Base-by-base conservation (phyloP, 2,329 filamentous ascomycete genomes). In the Canariomyces notabilis region DNA sequence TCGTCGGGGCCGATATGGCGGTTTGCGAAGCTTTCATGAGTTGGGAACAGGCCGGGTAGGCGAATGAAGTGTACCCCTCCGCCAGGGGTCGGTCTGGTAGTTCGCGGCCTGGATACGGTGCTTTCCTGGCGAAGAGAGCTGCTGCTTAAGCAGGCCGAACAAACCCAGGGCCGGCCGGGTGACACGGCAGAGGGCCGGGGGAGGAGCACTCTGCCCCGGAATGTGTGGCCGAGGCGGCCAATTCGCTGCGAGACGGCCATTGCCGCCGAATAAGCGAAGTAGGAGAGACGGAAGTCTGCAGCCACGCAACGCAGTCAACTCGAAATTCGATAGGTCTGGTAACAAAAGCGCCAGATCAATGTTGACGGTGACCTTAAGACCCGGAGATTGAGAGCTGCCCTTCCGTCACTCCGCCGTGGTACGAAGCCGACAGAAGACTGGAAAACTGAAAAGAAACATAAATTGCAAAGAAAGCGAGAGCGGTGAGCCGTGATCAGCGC, bases 1-100 rank as follows among this genome's bases (percentile, higher is more conserved):
- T 83, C 75, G 42, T 84, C 82, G 3, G 89, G 89, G 1, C 90
- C 90, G 68, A 96, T 95, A 68, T 96, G 91, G 39, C 91, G 82
- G 48, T 85, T 77, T 45, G 85, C 75, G 61, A 95, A 95, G 33
- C 80, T 79, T 61, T 84, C 80, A 47, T 80, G 69, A 15, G 60
- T 55, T 29, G 58, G 49, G 37, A 50, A 57, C 16, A 53, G 43
- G 20, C 49, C 36, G n/a, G 54, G 51, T 5, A 54, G 22, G 36
- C 46, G 46, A 16, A 48, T n/a, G n/a, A n/a, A n/a, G n/a, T n/a
- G n/a, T n/a, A n/a, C n/a, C n/a, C n/a, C n/a, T n/a, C n/a, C n/a
- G n/a, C n/a, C n/a, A n/a, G n/a, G n/a, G n/a, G n/a, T n/a, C n/a
- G n/a, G n/a, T n/a, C n/a, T n/a, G n/a, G n/a, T n/a, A n/a, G n/a